phyloP scores from a whole-genome alignment of 768 basidiomycete species.

The Tubosaeta sp. region DNA sequence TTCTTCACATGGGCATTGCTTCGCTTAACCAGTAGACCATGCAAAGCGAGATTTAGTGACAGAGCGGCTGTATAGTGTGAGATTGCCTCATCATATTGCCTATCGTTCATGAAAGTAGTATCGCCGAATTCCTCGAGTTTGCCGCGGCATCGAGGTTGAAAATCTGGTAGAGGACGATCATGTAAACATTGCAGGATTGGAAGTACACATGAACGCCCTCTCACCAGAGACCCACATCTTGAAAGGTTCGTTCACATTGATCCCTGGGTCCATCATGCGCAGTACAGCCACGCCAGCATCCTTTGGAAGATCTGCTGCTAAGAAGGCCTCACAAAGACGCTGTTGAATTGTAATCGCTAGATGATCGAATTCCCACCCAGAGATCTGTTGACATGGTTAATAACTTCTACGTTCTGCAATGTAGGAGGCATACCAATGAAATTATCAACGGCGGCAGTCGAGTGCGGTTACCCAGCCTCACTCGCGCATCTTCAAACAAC shows the following conservation, averaged over 20 bases:
- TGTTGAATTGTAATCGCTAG: background rate
- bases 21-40: background rate
- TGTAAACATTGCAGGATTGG: background rate
- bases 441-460: background rate
- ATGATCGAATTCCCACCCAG: constrained; percentile 5
- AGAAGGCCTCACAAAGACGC: too few species aligned
- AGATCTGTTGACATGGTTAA: background rate
- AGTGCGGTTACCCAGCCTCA: background rate
- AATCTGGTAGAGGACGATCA: background rate
- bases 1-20: background rate
- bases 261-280: background rate
- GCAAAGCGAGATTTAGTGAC: background rate
- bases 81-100: background rate
- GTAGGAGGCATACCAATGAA: background rate
- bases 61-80: too few species aligned
- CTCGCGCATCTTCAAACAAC: background rate
- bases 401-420: background rate
- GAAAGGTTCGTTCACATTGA: background rate
- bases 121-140: background rate
- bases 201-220: background rate
- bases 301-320: background rate
- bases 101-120: background rate
- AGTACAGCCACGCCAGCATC: background rate
- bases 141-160: background rate
- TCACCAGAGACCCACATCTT: background rate